phyloP scores from a whole-genome alignment of 129 eudicot genomes.

The Flaveria linearis region DNA sequence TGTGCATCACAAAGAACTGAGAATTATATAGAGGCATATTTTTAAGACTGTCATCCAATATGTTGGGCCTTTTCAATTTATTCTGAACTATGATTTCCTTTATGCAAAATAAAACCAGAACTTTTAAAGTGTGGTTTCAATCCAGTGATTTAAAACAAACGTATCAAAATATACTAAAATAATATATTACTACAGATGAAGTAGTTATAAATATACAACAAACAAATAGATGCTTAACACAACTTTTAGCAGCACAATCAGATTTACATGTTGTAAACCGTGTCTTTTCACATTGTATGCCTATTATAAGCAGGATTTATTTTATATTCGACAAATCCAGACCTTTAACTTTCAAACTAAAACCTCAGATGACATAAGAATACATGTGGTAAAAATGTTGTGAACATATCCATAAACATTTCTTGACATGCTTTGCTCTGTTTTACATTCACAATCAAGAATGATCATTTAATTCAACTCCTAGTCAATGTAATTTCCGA shows the following conservation, averaged over 20 bases:
- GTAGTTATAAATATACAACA: background rate
- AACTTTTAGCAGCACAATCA: background rate
- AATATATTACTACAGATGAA: background rate
- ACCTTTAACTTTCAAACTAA: constrained; percentile 2
- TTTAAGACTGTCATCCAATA: background rate
- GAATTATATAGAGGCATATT: background rate
- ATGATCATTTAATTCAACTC: background rate
- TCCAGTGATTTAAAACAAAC: background rate
- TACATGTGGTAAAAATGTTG: background rate
- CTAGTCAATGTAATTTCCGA: background rate
- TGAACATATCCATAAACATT: constrained; percentile 16
- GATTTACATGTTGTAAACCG: background rate
- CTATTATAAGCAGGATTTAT: background rate
- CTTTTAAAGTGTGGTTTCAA: background rate
- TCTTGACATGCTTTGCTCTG: constrained; percentile 12
- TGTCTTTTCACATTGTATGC: background rate
- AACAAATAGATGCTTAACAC: background rate
- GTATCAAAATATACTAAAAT: background rate
- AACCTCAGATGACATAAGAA: constrained; percentile 7
- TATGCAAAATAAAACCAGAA: background rate
- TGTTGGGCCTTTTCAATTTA: background rate
- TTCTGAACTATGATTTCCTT: background rate
- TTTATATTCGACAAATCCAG: background rate
- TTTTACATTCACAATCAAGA: constrained; percentile 9
- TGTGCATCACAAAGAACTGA: background rate